phyloP scores from a whole-genome alignment of 345 rosid genomes.

The Boechera retrofracta region DNA sequence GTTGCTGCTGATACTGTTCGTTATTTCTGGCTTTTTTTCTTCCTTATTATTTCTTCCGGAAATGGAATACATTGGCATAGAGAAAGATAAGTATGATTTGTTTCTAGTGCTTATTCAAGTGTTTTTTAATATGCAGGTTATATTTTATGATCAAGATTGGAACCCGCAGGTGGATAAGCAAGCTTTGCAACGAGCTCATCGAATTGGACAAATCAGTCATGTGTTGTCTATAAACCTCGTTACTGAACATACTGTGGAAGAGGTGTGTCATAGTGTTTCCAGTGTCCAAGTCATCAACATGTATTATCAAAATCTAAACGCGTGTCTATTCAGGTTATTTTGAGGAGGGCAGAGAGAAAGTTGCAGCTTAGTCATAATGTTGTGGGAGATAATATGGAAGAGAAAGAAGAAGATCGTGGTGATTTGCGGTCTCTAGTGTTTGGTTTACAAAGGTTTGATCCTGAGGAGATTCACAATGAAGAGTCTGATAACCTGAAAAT shows the following conservation, averaged over 20 bases:
- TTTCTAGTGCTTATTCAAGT: constrained; percentile 26
- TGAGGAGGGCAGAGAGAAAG: constrained; percentile 80
- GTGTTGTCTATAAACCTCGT: constrained; percentile 85
- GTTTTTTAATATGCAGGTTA: constrained; percentile 54
- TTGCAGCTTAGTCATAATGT: constrained; percentile 80
- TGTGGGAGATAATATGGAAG: constrained; percentile 62
- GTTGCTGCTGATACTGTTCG: constrained; percentile 92
- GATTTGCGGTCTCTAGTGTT: constrained; percentile 73
- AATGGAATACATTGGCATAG: neutral
- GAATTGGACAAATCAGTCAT: constrained; percentile 89
- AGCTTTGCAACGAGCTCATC: constrained; percentile 91
- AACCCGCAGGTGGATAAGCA: constrained; percentile 96
- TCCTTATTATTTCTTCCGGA: neutral
- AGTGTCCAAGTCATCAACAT: constrained; percentile 2
- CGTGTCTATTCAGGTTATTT: constrained; percentile 61
- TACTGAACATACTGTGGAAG: constrained; percentile 69
- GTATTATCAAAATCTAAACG: constrained; percentile 19
- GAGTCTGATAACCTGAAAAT: constrained; percentile 54
- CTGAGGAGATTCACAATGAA: constrained; percentile 48
- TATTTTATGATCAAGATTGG: constrained; percentile 96
- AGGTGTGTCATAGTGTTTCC: constrained; percentile 53
- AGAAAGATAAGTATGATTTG: constrained; percentile 5
- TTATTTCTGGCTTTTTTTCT: constrained; percentile 7
- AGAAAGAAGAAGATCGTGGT: constrained; percentile 59
- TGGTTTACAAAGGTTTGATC: constrained; percentile 78